A percentile compares a stretch with the other conserved stretches of the same genome.
Conservation (phyloP, 495 filamentous ascomycete species). For the Penicillium diatomitis region DNA sequence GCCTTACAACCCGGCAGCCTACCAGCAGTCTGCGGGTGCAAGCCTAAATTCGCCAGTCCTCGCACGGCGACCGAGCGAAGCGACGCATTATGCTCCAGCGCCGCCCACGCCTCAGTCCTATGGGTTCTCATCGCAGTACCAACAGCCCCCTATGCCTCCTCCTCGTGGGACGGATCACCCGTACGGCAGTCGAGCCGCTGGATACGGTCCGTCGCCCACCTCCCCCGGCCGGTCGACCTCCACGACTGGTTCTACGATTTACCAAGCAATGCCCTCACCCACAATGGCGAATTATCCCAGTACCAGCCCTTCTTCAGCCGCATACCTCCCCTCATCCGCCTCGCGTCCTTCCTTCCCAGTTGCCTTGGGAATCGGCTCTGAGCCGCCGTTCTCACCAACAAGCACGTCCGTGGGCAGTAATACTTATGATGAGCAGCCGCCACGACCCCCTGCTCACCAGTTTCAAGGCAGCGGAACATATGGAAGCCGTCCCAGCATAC, state of each 20-base stretch:
- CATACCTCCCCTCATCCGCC: slow-evolving; percentile 12
- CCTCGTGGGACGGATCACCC: slow-evolving; percentile 41
- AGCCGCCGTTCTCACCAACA: slow-evolving; percentile 21
- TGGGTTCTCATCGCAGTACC: slow-evolving; percentile 23
- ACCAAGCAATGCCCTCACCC: slow-evolving; percentile 16
- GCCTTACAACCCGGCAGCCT: slow-evolving; percentile 67
- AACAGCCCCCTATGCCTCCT: slow-evolving; percentile 34
- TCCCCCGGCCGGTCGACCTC: slow-evolving; percentile 3
- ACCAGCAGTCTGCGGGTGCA: slow-evolving; percentile 31
- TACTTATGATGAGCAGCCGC: slow-evolving; percentile 34
- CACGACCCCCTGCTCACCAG: slow-evolving; percentile 39
- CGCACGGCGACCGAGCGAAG: slow-evolving; percentile 23
- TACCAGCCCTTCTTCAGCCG: slow-evolving; percentile 14
- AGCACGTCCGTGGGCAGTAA: slow-evolving; percentile 16
- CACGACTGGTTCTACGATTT: slow-evolving; percentile 9
- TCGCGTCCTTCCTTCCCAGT: slow-evolving; percentile 20
- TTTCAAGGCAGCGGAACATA: slow-evolving; percentile 20
- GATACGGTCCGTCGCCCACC: slow-evolving; percentile 12
- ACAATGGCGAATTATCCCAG: slow-evolving; percentile 16
- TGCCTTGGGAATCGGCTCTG: slow-evolving; percentile 18
- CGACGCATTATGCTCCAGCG: slow-evolving; percentile 24
- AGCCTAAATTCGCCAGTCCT: slow-evolving; percentile 21
- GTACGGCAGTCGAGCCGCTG: slow-evolving; percentile 32
- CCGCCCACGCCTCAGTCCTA: slow-evolving; percentile 28
- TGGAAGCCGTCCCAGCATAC: slow-evolving; percentile 22